These are phyloP conservation scores for Teunomyces panamensis DNA, from an alignment of 805 yeast species.

Conservation along the genomic window DNA sequence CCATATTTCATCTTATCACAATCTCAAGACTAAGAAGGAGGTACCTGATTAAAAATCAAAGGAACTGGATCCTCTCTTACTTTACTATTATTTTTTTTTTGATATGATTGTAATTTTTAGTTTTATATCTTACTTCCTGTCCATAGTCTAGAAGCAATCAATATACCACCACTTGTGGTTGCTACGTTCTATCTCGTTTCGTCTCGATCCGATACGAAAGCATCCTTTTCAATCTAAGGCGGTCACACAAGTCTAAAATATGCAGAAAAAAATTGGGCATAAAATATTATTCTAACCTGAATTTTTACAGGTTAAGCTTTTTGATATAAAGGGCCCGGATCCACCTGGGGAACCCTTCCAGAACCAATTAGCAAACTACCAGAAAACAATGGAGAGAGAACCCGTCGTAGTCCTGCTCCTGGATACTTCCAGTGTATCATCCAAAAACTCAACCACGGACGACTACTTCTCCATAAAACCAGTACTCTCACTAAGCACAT, in stretches of 20 bases:
- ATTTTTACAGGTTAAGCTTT: background rate
- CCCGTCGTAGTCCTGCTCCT: conserved; percentile 1
- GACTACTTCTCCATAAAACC: conserved; percentile 12
- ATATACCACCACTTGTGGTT: background rate
- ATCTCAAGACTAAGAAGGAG: too few species aligned
- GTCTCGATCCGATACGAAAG: background rate
- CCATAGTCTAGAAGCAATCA: too few species aligned
- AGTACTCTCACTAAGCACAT: conserved; percentile 8
- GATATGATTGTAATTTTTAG: too few species aligned
- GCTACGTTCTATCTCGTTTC: background rate
- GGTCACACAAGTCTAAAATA: background rate
- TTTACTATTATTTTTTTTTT: too few species aligned
- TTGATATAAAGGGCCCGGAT: conserved; percentile 4
- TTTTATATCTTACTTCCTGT: too few species aligned
- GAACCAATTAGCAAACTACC: too few species aligned
- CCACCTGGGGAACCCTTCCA: background rate
- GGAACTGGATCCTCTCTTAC: too few species aligned
- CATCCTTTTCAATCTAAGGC: background rate
- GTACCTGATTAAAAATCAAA: too few species aligned
- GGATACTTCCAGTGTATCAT: conserved; percentile 2
- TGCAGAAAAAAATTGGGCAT: background rate
- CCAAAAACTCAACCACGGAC: conserved; percentile 6
- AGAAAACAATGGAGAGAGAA: background rate
- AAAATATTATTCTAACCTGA: background rate
- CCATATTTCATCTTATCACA: too few species aligned